Conservation (phyloP, 2,329 filamentous ascomycete genomes). For the Colletotrichum caudatum region DNA sequence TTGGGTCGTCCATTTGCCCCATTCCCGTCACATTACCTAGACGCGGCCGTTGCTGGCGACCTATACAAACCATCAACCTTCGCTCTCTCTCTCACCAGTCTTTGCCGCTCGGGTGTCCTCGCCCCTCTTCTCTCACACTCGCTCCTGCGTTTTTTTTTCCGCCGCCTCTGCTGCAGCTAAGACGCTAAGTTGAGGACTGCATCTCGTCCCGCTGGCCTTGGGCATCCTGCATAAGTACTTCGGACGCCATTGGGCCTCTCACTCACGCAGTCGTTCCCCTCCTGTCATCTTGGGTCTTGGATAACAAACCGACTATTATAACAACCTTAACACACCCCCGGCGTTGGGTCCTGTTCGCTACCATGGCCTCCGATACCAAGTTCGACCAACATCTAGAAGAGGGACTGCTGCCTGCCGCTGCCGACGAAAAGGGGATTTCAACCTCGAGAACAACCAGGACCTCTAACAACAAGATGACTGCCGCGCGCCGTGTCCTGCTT, state of each 20-base stretch:
- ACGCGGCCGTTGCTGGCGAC: constrained; percentile 27
- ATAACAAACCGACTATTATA: constrained; percentile 48
- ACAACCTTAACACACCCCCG: constrained; percentile 36
- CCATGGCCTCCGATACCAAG: constrained; percentile 41
- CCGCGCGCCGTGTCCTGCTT: constrained; percentile 42
- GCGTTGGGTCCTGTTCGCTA: constrained; percentile 19
- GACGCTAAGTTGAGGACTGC: constrained; percentile 37
- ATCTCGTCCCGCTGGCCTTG: constrained; percentile 25
- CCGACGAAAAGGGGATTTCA: constrained; percentile 41
- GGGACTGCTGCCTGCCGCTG: constrained; percentile 41
- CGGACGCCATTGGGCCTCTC: constrained; percentile 24
- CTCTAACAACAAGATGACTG: constrained; percentile 42
- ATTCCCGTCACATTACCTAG: constrained; percentile 15
- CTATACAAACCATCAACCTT: constrained; percentile 33
- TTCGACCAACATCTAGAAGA: constrained; percentile 42
- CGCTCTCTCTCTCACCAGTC: background rate
- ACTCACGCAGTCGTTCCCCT: constrained; percentile 25
- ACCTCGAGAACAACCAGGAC: constrained; percentile 22
- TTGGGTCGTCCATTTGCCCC: constrained; percentile 35
- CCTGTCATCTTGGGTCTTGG: constrained; percentile 43
- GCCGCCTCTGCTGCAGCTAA: constrained; percentile 36
- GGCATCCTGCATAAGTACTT: constrained; percentile 22
- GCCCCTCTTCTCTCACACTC: constrained; percentile 33
- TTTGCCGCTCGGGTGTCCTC: constrained; percentile 24
- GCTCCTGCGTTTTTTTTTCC: constrained; percentile 7